Percentiles rank a stretch among this genome's conserved stretches.
Evolutionary conservation across 805 yeast genomes (phyloP).

Genomic region (Barnettozyma vustinii): DNA sequence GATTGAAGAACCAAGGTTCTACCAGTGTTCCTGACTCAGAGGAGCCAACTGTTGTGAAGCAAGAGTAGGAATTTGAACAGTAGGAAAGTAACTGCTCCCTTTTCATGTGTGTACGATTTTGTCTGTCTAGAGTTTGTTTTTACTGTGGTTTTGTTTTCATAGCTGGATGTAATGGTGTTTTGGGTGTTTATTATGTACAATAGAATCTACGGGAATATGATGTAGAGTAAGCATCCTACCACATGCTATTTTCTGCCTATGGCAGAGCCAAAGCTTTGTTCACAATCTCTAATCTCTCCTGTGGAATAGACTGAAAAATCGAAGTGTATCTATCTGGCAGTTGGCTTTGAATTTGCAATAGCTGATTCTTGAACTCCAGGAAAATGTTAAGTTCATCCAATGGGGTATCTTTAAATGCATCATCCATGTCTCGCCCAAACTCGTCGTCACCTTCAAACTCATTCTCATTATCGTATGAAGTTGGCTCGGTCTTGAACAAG

Average conservation of each 20-base stretch:
- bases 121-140: not conserved
- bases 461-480: conserved; percentile 35
- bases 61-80: conserved; percentile 2
- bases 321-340: conserved; percentile 42
- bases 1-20: conserved; percentile 38
- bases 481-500: conserved; percentile 38
- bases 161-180: conserved; percentile 1
- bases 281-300: conserved; percentile 19
- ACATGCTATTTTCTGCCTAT: not conserved
- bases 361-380: conserved; percentile 52
- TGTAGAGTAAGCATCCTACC: not conserved
- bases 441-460: conserved; percentile 10
- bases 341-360: conserved; percentile 41
- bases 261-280: conserved; percentile 1
- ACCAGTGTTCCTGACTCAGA: not conserved
- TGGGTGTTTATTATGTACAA: not conserved
- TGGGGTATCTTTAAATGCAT: conserved; percentile 72
- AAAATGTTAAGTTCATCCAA: conserved; percentile 72
- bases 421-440: conserved; percentile 50
- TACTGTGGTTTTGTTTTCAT: conserved; percentile 1
- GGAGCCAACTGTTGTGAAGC: conserved; percentile 6
- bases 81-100: not conserved
- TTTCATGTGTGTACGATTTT: conserved; percentile 2
- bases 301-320: conserved; percentile 25
- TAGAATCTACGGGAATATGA: not conserved